Percentiles rank a stretch among this genome's conserved stretches.
Evolutionary conservation across 2,329 filamentous ascomycete genomes (phyloP).

Genomic region (Trichoderma gracile): DNA sequence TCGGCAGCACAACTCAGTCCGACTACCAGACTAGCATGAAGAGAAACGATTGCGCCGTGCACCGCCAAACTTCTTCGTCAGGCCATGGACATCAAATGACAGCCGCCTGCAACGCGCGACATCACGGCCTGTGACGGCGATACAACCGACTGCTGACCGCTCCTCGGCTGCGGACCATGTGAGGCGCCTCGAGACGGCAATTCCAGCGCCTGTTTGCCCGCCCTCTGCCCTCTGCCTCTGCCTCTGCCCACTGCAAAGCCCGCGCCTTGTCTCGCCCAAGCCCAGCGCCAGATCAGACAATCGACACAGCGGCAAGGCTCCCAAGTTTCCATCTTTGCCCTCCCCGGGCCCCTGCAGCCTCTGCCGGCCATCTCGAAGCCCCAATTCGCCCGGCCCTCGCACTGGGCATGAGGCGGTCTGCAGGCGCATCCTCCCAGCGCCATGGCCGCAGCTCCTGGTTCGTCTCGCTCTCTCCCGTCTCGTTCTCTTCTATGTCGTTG

Average conservation of each 20-base stretch:
- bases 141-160: conserved; percentile 18
- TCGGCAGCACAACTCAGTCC: conserved; percentile 1
- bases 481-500: neutral
- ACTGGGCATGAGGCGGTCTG: conserved; percentile 28
- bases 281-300: neutral
- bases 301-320: neutral
- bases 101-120: conserved; percentile 18
- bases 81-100: conserved; percentile 17
- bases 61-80: conserved; percentile 23
- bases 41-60: conserved; percentile 22
- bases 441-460: conserved; percentile 36
- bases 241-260: neutral
- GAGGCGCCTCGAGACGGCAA: conserved; percentile 21
- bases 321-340: neutral
- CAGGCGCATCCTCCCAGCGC: conserved; percentile 29
- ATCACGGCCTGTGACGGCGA: conserved; percentile 11
- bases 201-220: conserved; percentile 18
- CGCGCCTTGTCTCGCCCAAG: neutral
- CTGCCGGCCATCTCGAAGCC: neutral
- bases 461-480: conserved; percentile 24
- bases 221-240: neutral
- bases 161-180: conserved; percentile 15
- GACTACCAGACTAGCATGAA: conserved; percentile 1
- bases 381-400: conserved; percentile 23
- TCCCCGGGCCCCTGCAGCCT: too few species aligned